Evolutionary conservation across 2,329 filamentous ascomycete species (phyloP), one percentile per base, ranked within the genome.

Genomic region (Colletotrichum kahawae): DNA sequence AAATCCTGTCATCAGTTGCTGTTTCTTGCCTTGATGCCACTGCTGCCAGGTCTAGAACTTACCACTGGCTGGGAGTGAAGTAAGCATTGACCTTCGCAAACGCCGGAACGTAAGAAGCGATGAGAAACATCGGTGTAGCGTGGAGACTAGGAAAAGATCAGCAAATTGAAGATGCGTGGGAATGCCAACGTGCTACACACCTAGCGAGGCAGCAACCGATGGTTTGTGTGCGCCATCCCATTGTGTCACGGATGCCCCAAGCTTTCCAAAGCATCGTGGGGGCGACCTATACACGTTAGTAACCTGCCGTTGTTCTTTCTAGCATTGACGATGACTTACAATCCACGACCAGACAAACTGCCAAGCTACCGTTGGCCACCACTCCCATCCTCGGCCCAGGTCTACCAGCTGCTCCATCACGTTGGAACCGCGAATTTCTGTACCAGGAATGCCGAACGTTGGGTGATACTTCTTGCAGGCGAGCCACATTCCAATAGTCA

Each of bases 381-480:
- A 93, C 82, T 93, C 91, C 84, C 87, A 90, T 7, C 91, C 91
- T 12, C 82, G 82, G 71, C 83, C 81, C 72, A 87, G 84, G 8
- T 84, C 82, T 9, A 85, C 81, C 18, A 86, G 79, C 14, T 87
- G 84, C 16, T 88, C 86, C 29, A 86, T 85, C 16, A 84, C 69
- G 1, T 80, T 82, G 6, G 67, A 71, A 10, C 80, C 78, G 2
- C 76, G 75, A 24, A 85, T 79, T 36, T 82, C 83, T 8, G 84
- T 85, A 4, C 83, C 84, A 9, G 83, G 78, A 56, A 85, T 80
- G 14, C 89, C 87, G 56, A 88, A 91, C 6, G 87, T 87, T 7
- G 83, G 82, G 77, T 92, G 90, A 73, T 91, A 93, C 69, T 91
- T 90, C 48, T 85, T 86, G 57, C 90, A 92, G 10, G 89, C 87